These are phyloP conservation scores for Russula sp. DNA, from an alignment of 768 basidiomycete species.

Conservation along the genomic window DNA sequence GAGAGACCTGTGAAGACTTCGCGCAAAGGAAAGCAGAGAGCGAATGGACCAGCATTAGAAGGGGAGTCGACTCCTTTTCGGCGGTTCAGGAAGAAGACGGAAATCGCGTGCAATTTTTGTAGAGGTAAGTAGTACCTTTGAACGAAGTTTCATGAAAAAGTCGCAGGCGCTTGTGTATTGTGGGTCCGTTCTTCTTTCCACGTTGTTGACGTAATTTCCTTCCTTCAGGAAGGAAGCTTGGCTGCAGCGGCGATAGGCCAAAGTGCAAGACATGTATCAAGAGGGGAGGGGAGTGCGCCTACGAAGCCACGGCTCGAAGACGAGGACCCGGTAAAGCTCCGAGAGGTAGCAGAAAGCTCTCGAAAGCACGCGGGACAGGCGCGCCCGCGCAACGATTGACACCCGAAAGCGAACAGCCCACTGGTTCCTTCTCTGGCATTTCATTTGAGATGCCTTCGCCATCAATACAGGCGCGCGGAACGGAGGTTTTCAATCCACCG, in stretches of 20 bases:
- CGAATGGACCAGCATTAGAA: neutral
- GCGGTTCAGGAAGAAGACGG: constrained; percentile 44
- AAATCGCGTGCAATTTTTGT: constrained; percentile 76
- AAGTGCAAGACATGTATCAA: constrained; percentile 59
- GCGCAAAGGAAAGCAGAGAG: constrained; percentile 22
- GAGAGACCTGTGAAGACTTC: constrained; percentile 11
- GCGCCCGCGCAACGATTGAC: constrained; percentile 4
- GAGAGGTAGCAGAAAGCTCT: constrained; percentile 44
- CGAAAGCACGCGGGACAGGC: constrained; percentile 7
- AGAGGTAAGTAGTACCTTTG: constrained; percentile 51
- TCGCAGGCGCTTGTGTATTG: constrained; percentile 17
- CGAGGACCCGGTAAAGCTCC: constrained; percentile 76
- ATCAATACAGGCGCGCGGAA: constrained; percentile 2
- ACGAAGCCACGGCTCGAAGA: constrained; percentile 51
- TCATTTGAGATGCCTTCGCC: constrained; percentile 14
- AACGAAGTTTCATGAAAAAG: constrained; percentile 11
- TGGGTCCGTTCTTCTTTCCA: constrained; percentile 18
- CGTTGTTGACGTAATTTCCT: constrained; percentile 17
- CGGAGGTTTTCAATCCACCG: neutral
- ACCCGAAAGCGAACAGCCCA: neutral
- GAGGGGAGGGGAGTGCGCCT: constrained; percentile 52
- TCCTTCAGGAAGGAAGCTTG: constrained; percentile 64
- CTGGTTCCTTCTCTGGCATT: neutral
- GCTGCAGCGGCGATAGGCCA: constrained; percentile 66
- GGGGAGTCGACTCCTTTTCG: constrained; percentile 22